Percentiles rank a stretch among this genome's conserved stretches.
These are phyloP conservation scores for Aureobasidium musti DNA, from an alignment of 2,329 filamentous ascomycete genomes.

Conservation along the genomic window DNA sequence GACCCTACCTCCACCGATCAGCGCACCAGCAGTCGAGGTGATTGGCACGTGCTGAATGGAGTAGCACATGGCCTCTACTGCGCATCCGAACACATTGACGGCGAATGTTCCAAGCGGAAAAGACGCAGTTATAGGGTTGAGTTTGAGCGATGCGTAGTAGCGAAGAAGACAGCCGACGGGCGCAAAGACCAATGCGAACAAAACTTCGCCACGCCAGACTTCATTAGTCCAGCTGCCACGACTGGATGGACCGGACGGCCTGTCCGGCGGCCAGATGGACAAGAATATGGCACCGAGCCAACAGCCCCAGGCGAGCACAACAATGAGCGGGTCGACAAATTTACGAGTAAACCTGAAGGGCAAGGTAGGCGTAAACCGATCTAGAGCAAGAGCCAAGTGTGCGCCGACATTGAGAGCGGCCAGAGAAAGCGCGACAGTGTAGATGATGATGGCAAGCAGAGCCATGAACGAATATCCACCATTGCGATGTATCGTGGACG, in stretches of 20 bases:
- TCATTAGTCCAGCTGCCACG: slow-evolving; percentile 48
- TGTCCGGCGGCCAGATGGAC: slow-evolving; percentile 68
- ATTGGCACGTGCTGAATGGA: slow-evolving; percentile 68
- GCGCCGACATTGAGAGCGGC: slow-evolving; percentile 70
- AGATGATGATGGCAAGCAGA: slow-evolving; percentile 70
- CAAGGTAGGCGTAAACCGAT: slow-evolving; percentile 61
- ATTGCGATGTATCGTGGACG: slow-evolving; percentile 53
- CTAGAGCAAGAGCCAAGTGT: slow-evolving; percentile 68
- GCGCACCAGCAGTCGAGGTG: slow-evolving; percentile 40
- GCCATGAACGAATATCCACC: slow-evolving; percentile 84
- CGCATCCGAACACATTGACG: slow-evolving; percentile 77
- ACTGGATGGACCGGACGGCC: slow-evolving; percentile 41
- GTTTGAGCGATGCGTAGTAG: slow-evolving; percentile 68
- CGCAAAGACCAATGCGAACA: slow-evolving; percentile 80
- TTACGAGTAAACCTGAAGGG: slow-evolving; percentile 59
- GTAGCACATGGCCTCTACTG: slow-evolving; percentile 72
- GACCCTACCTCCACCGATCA: slow-evolving; percentile 45
- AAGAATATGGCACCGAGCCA: slow-evolving; percentile 80
- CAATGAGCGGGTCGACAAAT: slow-evolving; percentile 63
- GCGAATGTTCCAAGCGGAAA: slow-evolving; percentile 87
- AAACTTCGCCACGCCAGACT: slow-evolving; percentile 71
- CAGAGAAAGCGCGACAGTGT: slow-evolving; percentile 70
- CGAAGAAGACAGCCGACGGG: slow-evolving; percentile 75
- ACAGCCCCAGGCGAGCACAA: slow-evolving; percentile 67
- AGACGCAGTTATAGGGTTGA: slow-evolving; percentile 66